Evolutionary conservation across 176 grass and related monocot species (phyloP).

Genomic region (Carex scoparia): DNA sequence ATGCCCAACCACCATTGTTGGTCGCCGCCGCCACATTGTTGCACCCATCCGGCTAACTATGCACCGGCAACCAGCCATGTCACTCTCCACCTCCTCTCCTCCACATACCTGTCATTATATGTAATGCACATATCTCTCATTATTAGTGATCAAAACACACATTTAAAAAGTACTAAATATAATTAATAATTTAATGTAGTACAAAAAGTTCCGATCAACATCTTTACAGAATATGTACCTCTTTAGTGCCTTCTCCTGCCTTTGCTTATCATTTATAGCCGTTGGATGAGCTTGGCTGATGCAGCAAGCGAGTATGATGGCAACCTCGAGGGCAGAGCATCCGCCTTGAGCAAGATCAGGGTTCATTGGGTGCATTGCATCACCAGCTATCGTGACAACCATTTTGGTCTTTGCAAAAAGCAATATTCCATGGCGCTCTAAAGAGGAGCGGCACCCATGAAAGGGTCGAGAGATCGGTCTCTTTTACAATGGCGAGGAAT

Average conservation of each 20-base stretch:
- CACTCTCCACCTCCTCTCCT: constrained; percentile 30
- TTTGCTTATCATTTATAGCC: neutral
- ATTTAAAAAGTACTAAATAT: neutral
- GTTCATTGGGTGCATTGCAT: constrained; percentile 27
- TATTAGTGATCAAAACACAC: neutral
- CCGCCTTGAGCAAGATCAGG: constrained; percentile 22
- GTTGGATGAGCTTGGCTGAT: neutral
- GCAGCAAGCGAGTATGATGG: constrained; percentile 19
- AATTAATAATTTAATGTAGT: neutral
- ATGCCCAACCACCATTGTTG: neutral
- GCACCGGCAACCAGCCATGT: constrained; percentile 20
- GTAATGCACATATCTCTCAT: neutral
- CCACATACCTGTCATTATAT: neutral
- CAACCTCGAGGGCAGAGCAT: constrained; percentile 22
- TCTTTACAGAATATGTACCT: constrained; percentile 1
- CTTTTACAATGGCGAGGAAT: neutral
- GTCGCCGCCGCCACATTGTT: neutral
- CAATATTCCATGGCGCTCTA: constrained; percentile 24
- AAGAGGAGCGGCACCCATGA: constrained; percentile 25
- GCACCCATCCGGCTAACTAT: constrained; percentile 17
- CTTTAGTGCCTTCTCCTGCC: neutral
- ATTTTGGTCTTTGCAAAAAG: neutral
- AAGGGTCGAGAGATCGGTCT: neutral
- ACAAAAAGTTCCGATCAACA: neutral
- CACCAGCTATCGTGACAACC: constrained; percentile 17